Conservation (phyloP, 108 stramenopile species). For the Pseudonitzschia pungens region DNA sequence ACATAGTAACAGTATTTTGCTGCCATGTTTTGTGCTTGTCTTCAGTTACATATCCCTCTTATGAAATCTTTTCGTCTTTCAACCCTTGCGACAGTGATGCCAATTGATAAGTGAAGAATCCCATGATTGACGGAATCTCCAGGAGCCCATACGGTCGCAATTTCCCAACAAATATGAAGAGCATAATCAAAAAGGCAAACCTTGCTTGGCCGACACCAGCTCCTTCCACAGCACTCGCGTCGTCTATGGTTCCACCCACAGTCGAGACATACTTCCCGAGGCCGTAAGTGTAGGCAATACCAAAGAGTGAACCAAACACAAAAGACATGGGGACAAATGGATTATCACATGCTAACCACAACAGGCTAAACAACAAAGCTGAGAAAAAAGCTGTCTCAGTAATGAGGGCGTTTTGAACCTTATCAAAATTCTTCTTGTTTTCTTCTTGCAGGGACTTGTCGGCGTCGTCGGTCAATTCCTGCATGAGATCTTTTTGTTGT, state of each 20-base stretch:
- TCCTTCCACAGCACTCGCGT: constrained; percentile 50
- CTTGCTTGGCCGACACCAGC: constrained; percentile 83
- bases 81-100: constrained; percentile 72
- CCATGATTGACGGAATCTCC: constrained; percentile 72
- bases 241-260: constrained; percentile 66
- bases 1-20: background rate
- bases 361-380: constrained; percentile 56
- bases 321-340: constrained; percentile 74
- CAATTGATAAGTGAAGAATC: constrained; percentile 89
- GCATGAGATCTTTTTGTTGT: constrained; percentile 59
- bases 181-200: constrained; percentile 81
- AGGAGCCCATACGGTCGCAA: constrained; percentile 64
- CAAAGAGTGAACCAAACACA: constrained; percentile 70
- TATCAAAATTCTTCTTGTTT: constrained; percentile 51
- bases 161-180: constrained; percentile 78
- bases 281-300: constrained; percentile 80
- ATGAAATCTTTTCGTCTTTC: constrained; percentile 40
- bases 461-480: constrained; percentile 45
- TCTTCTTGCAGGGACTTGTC: constrained; percentile 29
- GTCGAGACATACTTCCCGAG: constrained; percentile 82
- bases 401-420: constrained; percentile 51
- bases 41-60: constrained; percentile 51
- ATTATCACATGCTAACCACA: constrained; percentile 62
- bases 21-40: background rate
- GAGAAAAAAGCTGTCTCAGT: constrained; percentile 66